A percentile compares a stretch with the other conserved stretches of the same genome.
phyloP scores from a whole-genome alignment of 345 rosid species.

The Eucalyptus viminalis region DNA sequence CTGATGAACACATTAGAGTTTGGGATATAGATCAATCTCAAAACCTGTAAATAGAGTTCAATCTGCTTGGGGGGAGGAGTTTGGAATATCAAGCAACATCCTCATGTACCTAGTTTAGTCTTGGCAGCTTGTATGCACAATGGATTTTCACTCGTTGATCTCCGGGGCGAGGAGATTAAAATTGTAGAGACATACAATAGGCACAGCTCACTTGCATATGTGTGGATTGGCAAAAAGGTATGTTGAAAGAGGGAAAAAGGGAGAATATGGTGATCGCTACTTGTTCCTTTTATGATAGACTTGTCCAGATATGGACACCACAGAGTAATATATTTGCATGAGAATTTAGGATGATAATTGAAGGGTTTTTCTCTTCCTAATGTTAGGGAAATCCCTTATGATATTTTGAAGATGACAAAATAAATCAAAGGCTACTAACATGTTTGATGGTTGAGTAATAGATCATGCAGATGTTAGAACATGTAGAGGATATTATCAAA shows the following conservation, averaged over 20 bases:
- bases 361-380: background rate
- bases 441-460: too few species aligned
- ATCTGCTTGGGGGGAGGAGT: constrained; percentile 64
- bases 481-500: too few species aligned
- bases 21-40: constrained; percentile 74
- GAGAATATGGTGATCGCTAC: constrained; percentile 45
- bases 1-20: constrained; percentile 65
- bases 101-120: constrained; percentile 31
- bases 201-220: constrained; percentile 70
- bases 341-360: background rate
- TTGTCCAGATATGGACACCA: constrained; percentile 59
- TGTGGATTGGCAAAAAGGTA: constrained; percentile 71
- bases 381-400: too few species aligned
- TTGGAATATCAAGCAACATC: constrained; percentile 81
- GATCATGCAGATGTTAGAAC: too few species aligned
- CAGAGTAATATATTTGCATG: constrained; percentile 2
- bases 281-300: constrained; percentile 73
- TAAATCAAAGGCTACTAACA: too few species aligned
- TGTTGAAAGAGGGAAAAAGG: background rate
- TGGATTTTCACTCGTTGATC: constrained; percentile 49
- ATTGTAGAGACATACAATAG: constrained; percentile 42
- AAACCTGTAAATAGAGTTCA: constrained; percentile 42
- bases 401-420: too few species aligned
- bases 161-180: constrained; percentile 26
- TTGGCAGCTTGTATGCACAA: constrained; percentile 87